These are phyloP conservation scores for Dactylellina parvicollis DNA, from an alignment of 2,329 filamentous ascomycete genomes.

Conservation along the genomic window DNA sequence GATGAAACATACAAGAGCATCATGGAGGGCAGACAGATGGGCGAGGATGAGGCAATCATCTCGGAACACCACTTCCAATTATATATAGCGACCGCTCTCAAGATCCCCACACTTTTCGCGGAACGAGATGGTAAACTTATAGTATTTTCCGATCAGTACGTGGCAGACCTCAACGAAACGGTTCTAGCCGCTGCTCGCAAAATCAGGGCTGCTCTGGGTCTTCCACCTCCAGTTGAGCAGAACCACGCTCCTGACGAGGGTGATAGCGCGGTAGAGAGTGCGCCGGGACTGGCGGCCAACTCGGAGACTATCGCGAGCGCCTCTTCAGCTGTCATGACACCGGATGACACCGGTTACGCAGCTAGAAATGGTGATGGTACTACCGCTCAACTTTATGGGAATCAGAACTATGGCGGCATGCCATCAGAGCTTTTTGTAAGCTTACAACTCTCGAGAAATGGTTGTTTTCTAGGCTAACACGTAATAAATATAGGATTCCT, in stretches of 20 bases:
- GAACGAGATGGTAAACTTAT: constrained; percentile 20
- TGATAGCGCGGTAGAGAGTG: constrained; percentile 8
- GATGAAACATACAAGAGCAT: constrained; percentile 45
- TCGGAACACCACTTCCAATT: constrained; percentile 52
- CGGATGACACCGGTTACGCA: constrained; percentile 2
- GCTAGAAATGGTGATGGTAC: neutral
- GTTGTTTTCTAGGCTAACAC: neutral
- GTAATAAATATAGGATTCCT: constrained; percentile 17
- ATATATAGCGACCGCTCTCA: constrained; percentile 39
- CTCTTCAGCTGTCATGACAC: constrained; percentile 23
- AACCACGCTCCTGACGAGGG: neutral
- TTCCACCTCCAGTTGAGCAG: constrained; percentile 18
- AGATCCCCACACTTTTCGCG: constrained; percentile 43
- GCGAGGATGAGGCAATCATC: constrained; percentile 37
- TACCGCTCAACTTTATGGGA: constrained; percentile 6
- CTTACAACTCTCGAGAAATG: neutral
- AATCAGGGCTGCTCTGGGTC: constrained; percentile 21
- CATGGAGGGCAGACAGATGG: constrained; percentile 38
- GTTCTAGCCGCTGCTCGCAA: constrained; percentile 23
- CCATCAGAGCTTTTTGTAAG: constrained; percentile 40
- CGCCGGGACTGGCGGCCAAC: neutral
- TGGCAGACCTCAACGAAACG: constrained; percentile 31
- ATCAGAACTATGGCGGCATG: constrained; percentile 24
- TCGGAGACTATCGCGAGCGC: constrained; percentile 29
- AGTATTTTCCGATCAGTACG: constrained; percentile 34